Percentiles rank a stretch among this genome's conserved stretches.
phyloP scores from a whole-genome alignment of 305 asterid species.

The Withania somnifera region DNA sequence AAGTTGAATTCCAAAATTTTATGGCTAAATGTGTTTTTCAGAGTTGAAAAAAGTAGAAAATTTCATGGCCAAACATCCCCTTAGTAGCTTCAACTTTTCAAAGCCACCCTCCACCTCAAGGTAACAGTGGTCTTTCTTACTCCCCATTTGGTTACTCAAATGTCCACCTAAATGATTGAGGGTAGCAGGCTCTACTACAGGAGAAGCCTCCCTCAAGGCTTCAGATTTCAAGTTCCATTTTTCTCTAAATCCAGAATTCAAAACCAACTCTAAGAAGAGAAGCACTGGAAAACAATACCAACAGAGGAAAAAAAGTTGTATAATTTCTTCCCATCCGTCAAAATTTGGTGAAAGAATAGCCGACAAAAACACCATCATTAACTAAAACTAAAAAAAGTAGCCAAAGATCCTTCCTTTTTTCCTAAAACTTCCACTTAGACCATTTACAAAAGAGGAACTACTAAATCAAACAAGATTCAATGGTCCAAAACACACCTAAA shows the following conservation, averaged over 20 bases:
- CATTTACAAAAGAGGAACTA: not conserved
- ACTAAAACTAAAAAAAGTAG: not conserved
- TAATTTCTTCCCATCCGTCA: not conserved
- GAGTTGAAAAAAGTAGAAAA: too few relatives aligned
- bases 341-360: not conserved
- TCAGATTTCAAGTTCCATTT: not conserved
- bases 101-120: not conserved
- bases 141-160: not conserved
- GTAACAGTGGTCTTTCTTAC: not conserved
- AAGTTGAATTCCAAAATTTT: too few relatives aligned
- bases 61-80: too few relatives aligned
- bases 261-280: not conserved
- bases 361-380: not conserved
- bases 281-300: not conserved
- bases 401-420: not conserved
- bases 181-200: not conserved
- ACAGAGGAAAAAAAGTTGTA: not conserved
- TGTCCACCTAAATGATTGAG: not conserved
- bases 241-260: not conserved
- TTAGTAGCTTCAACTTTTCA: not conserved
- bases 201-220: not conserved
- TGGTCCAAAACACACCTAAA: too few relatives aligned
- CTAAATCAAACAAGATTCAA: not conserved
- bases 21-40: too few relatives aligned
- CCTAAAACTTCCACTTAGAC: not conserved